Conservation (phyloP, 352 stramenopile genomes). For the Globisporangium canariense region DNA sequence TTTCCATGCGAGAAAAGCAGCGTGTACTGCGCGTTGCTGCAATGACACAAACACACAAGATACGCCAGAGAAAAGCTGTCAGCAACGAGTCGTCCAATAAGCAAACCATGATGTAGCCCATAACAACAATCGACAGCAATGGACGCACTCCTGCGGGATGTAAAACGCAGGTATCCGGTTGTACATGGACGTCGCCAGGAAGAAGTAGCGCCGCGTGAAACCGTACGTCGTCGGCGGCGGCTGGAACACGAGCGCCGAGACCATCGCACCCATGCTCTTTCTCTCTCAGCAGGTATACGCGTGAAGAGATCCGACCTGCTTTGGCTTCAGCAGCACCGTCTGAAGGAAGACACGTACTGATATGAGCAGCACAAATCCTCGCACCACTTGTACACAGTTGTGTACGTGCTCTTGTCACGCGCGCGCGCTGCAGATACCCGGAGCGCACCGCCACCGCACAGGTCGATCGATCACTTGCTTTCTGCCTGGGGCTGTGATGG, state of each 20-base stretch:
- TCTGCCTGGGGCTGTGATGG: not conserved
- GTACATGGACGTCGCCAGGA: constrained; percentile 87
- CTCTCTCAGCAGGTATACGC: not conserved
- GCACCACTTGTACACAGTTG: not conserved
- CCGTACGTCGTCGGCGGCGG: constrained; percentile 75
- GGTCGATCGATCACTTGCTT: not conserved
- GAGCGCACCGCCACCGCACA: not conserved
- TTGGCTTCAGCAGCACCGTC: not conserved
- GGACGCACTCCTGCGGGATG: constrained; percentile 85
- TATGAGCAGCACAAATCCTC: not conserved
- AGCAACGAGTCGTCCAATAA: not conserved
- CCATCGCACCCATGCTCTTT: constrained; percentile 63
- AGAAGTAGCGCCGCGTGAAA: constrained; percentile 90
- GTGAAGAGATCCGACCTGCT: constrained; percentile 6
- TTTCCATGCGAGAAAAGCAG: constrained; percentile 98
- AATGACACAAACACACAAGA: not conserved
- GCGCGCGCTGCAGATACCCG: not conserved
- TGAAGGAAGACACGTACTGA: not conserved
- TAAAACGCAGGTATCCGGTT: constrained; percentile 94
- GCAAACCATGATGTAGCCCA: not conserved
- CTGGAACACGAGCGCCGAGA: constrained; percentile 88
- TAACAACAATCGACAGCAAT: not conserved
- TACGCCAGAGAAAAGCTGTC: not conserved
- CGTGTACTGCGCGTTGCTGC: constrained; percentile 91
- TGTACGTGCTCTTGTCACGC: not conserved